Percentiles rank a stretch among this genome's conserved stretches.
Evolutionary conservation across 441 rosid species (phyloP).

Genomic region (Theobroma grandiflorum): DNA sequence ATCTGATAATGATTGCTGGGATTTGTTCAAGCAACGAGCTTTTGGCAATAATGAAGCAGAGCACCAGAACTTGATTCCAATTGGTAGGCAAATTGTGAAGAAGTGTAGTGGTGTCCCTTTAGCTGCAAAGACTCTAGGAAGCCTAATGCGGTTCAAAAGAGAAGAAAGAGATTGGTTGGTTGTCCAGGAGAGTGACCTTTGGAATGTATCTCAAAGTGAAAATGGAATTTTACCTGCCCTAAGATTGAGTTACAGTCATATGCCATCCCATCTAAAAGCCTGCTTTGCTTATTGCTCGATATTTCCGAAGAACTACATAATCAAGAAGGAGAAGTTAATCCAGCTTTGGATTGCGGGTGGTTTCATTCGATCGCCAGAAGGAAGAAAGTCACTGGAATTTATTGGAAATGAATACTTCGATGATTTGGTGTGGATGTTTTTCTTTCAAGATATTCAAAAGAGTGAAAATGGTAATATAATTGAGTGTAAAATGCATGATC

Average conservation of each 20-base stretch:
- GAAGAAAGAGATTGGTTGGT: slow-evolving; percentile 36
- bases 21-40: slow-evolving; percentile 35
- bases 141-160: slow-evolving; percentile 36
- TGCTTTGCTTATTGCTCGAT: slow-evolving; percentile 36
- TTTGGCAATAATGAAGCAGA: slow-evolving; percentile 23
- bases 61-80: slow-evolving; percentile 8
- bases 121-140: slow-evolving; percentile 41
- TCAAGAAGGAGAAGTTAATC: slow-evolving; percentile 34
- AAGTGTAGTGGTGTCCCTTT: slow-evolving; percentile 46
- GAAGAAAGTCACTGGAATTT: slow-evolving; percentile 18
- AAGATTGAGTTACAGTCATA: slow-evolving; percentile 38
- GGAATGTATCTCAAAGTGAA: slow-evolving; percentile 29
- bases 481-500: slow-evolving; percentile 39
- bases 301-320: slow-evolving; percentile 35
- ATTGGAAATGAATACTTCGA: slow-evolving; percentile 30
- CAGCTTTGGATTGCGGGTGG: slow-evolving; percentile 42
- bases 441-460: slow-evolving; percentile 34
- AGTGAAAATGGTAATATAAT: slow-evolving; percentile 1
- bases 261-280: slow-evolving; percentile 39
- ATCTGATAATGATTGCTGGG: slow-evolving; percentile 36
- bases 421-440: slow-evolving; percentile 31
- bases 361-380: slow-evolving; percentile 23
- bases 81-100: slow-evolving; percentile 34
- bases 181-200: slow-evolving; percentile 39
- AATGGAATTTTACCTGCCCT: slow-evolving; percentile 28